These are phyloP conservation scores for Gossypium ekmanianum DNA, from an alignment of 345 rosid genomes.

Conservation along the genomic window DNA sequence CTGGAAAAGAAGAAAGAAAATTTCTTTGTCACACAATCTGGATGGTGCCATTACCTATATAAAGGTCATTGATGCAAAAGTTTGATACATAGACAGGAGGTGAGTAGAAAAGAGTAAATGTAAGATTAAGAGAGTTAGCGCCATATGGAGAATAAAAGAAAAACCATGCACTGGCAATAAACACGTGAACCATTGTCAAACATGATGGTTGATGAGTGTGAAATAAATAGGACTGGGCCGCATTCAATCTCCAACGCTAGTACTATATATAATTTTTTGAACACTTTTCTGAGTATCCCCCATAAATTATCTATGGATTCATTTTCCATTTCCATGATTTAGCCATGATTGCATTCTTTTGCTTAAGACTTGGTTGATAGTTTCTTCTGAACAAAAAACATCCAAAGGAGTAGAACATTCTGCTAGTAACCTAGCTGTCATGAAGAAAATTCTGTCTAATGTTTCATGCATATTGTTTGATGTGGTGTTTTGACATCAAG, in stretches of 20 bases:
- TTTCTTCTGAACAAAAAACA: conserved; percentile 3
- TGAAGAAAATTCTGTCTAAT: neutral
- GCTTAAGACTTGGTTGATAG: neutral
- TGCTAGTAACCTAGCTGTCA: neutral
- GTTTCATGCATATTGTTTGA: neutral
- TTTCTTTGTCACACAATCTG: neutral
- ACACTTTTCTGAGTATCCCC: neutral
- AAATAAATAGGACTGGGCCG: neutral
- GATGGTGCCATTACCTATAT: neutral
- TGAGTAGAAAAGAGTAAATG: neutral
- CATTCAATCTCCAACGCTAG: neutral
- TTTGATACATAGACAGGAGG: neutral
- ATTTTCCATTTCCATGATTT: neutral
- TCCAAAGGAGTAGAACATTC: neutral
- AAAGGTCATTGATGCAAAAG: neutral
- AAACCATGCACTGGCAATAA: neutral
- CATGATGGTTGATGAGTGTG: neutral
- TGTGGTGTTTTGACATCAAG: neutral
- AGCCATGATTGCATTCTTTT: neutral
- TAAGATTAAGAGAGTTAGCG: neutral
- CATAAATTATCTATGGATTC: neutral
- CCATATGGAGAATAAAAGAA: neutral
- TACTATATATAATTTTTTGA: neutral
- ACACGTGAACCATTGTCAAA: neutral
- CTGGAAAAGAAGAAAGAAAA: neutral